Conservation (phyloP, 2,329 filamentous ascomycete genomes). For the Ciborinia camelliae region DNA sequence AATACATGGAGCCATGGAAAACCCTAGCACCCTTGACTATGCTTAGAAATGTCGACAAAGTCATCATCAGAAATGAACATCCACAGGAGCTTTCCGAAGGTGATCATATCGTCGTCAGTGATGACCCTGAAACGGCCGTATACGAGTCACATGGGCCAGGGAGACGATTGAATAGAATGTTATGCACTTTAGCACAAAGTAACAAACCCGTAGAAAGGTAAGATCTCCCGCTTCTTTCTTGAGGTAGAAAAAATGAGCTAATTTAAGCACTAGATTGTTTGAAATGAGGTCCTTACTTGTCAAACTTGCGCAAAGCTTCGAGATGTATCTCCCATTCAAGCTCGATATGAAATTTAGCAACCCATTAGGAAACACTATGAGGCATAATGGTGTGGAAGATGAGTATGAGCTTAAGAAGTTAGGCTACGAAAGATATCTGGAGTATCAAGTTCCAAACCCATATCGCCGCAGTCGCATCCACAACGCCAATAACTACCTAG, state of each 20-base stretch:
- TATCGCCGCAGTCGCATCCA: background rate
- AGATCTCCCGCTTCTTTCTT: background rate
- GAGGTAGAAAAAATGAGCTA: background rate
- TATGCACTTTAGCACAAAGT: background rate
- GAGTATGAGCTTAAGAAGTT: background rate
- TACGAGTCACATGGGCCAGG: background rate
- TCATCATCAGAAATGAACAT: background rate
- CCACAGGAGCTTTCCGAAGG: too few relatives aligned
- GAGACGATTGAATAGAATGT: background rate
- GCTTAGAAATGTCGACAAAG: background rate
- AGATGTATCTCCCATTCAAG: constrained; percentile 4
- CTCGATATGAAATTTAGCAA: background rate
- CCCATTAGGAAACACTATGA: background rate
- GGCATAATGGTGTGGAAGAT: too few relatives aligned
- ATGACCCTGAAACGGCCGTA: background rate
- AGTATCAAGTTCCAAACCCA: background rate
- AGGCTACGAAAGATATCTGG: background rate
- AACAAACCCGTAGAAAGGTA: background rate
- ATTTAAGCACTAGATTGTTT: background rate
- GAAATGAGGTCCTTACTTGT: background rate
- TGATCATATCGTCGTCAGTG: background rate
- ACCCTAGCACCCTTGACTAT: background rate
- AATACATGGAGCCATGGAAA: background rate
- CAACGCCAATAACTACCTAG: background rate
- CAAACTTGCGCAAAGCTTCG: background rate